Base-by-base conservation (phyloP, 192 early-diverging fungal species). In the Coemansia sp. region DNA sequence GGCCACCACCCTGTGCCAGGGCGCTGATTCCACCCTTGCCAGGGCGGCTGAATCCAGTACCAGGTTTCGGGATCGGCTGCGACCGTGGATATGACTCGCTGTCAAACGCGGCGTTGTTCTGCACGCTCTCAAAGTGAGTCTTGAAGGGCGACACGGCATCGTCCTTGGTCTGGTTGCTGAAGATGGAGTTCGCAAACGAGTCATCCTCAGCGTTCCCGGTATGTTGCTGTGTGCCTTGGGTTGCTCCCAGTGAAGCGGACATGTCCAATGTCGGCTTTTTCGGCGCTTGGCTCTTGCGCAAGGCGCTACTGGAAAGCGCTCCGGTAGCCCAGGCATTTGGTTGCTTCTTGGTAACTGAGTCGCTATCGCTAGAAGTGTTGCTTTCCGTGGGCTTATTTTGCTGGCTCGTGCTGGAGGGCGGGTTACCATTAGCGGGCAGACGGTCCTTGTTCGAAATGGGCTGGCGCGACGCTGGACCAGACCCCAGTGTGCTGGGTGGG, bases 1-100 rank as follows among this genome's bases (percentile, higher is more conserved):
- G 68, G 34, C 58, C 58, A 2, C 81, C 81, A 41, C 71, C 62
- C 46, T 68, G 53, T 1, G 68, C 38, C 29, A 66, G 34, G 11
- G 73, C 33, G 29, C 29, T 62, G 41, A 70, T 64, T 27, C 73
- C 68, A 36, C 62, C 58, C 6, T 71, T 57, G 52, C 72, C 47
- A 22, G 76, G 57, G 34, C 73, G 73, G 57, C 62, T 68, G 41
- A 64, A 68, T 6, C 69, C 62, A 10, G 70, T 62, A 3, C 40
- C 36, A 27, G 76, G 74, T 39, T 69, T 76, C 27, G 80, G 81
- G 20, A 83, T 83, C 52, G 81, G 81, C 68, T 79, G 81, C 29
- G 81, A 79, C n/a, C 65, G 66, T 12, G 76, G 57, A 15, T 74
- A 70, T 7, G 69, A 57, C 38, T 60, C 64, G 43, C 57, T 61